A percentile compares a stretch with the other conserved stretches of the same genome.
Conservation (phyloP, 805 yeast species). For the Metschnikowia henanensis region DNA sequence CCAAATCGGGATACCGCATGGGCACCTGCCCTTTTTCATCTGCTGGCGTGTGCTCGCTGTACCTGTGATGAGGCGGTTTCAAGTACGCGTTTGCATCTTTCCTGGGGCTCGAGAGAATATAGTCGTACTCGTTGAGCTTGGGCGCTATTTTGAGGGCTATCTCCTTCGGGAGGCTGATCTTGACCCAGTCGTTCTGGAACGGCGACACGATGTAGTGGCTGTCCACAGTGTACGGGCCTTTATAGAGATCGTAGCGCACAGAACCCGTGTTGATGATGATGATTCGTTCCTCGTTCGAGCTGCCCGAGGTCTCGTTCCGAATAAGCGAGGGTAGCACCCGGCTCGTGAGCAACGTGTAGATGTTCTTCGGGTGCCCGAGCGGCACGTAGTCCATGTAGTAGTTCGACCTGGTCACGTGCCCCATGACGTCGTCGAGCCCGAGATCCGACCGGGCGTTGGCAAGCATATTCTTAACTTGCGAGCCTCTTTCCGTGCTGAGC, state of each 20-base stretch:
- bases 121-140: constrained; percentile 56
- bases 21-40: not conserved
- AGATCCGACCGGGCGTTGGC: constrained; percentile 44
- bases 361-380: constrained; percentile 44
- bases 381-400: constrained; percentile 72
- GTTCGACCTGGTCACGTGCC: constrained; percentile 58
- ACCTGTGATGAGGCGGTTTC: constrained; percentile 17
- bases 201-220: constrained; percentile 84
- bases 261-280: constrained; percentile 85
- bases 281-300: constrained; percentile 30
- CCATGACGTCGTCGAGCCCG: constrained; percentile 55
- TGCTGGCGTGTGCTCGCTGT: not conserved
- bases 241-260: constrained; percentile 79
- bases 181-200: constrained; percentile 77
- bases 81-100: constrained; percentile 2
- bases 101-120: constrained; percentile 28
- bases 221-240: constrained; percentile 81
- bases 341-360: constrained; percentile 59
- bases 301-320: constrained; percentile 20
- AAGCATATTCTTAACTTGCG: constrained; percentile 46
- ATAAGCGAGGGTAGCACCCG: constrained; percentile 52
- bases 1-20: constrained; percentile 7
- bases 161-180: constrained; percentile 55
- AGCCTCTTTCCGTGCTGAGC: constrained; percentile 59
- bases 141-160: constrained; percentile 56